Evolutionary conservation across 2,329 filamentous ascomycete species (phyloP), one percentile per base, ranked within the genome.

Genomic region (Coniochaeta sp.): DNA sequence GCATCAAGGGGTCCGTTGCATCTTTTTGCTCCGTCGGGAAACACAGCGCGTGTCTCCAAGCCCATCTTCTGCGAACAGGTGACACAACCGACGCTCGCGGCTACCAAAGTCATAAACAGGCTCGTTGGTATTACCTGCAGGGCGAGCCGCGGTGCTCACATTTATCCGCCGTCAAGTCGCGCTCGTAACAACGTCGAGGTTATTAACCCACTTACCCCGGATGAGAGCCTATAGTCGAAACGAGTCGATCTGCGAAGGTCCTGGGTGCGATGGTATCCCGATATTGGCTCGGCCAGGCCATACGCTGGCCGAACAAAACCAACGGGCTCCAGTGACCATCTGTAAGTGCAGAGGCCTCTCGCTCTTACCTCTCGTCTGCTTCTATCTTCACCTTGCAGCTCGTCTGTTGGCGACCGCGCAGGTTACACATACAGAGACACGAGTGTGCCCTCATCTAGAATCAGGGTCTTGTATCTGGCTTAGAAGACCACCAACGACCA

Each of bases 171-270:
- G 38, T 12, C 26, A 42, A 24, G 10, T 42, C 10, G 18, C 38
- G 38, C 20, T 42, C 18, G 38, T 22, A 42, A 42, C 26, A 42
- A 13, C 20, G n/a, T 42, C 9, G 38, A 42, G 12, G 8, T 42
- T 42, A 42, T 24, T 42, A 22, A 26, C 38, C 38, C 38, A 42
- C 38, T 42, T 42, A 24, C 38, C 38, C 38, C 38, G 38, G 38
- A 42, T 42, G 18, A 42, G 38, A 42, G 38, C 18, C 38, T 42
- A 42, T 42, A 42, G 38, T 42, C 38, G 38, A 42, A 42, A 42
- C 38, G 20, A 24, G 38, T 26, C 38, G 12, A 42, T 42, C 38
- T 24, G 18, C 38, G 9, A 42, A 42, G 38, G n/a, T n/a, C n/a
- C n/a, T n/a, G n/a, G n/a, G 38, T 14, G 20, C 38, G n/a, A 42